phyloP scores from a whole-genome alignment of 106 monocot species.

The Iris macrosiphon region DNA sequence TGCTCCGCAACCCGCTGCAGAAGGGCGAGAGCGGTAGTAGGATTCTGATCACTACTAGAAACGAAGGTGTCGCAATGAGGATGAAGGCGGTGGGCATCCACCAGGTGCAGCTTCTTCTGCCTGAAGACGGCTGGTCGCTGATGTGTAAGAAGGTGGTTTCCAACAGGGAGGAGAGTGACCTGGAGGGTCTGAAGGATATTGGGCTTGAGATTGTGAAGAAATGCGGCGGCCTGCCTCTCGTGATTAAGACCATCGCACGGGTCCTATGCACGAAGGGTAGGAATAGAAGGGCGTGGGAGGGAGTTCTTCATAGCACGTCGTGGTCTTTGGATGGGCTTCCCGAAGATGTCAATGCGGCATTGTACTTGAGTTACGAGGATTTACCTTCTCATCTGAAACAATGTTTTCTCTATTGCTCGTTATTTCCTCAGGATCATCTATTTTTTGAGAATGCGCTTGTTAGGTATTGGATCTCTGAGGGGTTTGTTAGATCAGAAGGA shows the following conservation, averaged over 20 bases:
- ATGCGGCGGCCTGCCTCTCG: too few species aligned
- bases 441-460: not conserved
- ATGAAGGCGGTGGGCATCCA: slow-evolving; percentile 8
- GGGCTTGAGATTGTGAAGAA: slow-evolving; percentile 32
- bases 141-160: slow-evolving; percentile 9
- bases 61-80: not conserved
- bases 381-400: slow-evolving; percentile 38
- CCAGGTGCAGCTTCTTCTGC: not conserved
- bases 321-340: slow-evolving; percentile 14
- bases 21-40: not conserved
- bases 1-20: not conserved
- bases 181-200: slow-evolving; percentile 6
- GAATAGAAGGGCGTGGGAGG: not conserved
- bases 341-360: slow-evolving; percentile 11
- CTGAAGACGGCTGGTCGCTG: slow-evolving; percentile 8
- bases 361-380: slow-evolving; percentile 43
- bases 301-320: not conserved
- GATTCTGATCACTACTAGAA: slow-evolving; percentile 10
- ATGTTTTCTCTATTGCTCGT: slow-evolving; percentile 42
- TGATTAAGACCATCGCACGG: slow-evolving; percentile 26
- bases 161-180: not conserved
- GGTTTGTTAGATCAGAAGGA: slow-evolving; percentile 4
- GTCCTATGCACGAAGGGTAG: slow-evolving; percentile 16
- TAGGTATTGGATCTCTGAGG: slow-evolving; percentile 13
- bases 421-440: slow-evolving; percentile 25